Evolutionary conservation across 805 yeast genomes (phyloP).

Genomic region (Candida glaebosa): DNA sequence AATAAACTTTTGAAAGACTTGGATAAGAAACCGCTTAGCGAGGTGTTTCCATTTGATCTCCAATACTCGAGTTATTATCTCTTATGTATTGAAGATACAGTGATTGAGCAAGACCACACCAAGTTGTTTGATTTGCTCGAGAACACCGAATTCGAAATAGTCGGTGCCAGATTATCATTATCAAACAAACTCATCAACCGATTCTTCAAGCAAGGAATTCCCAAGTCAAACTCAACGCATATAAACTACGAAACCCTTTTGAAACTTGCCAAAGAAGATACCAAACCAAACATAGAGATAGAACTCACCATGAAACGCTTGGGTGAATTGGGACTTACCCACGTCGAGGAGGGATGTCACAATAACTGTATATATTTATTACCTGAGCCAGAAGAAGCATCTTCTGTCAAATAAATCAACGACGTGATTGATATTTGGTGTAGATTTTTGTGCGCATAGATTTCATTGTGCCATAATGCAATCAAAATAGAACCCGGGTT

Average conservation of each 20-base stretch:
- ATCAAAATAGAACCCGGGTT: no score
- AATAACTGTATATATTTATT: slow-evolving; percentile 17
- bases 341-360: slow-evolving; percentile 16
- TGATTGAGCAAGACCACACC: slow-evolving; percentile 21
- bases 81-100: slow-evolving; percentile 29
- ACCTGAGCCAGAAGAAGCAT: slow-evolving; percentile 5
- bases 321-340: slow-evolving; percentile 18
- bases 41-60: slow-evolving; percentile 29
- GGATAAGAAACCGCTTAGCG: slow-evolving; percentile 7
- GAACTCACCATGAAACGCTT: slow-evolving; percentile 13
- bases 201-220: slow-evolving; percentile 11
- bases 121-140: slow-evolving; percentile 20
- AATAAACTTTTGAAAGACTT: slow-evolving; percentile 2
- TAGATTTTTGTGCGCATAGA: background rate
- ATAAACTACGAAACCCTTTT: slow-evolving; percentile 17
- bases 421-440: background rate
- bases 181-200: slow-evolving; percentile 10
- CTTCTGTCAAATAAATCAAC: background rate
- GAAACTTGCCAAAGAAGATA: slow-evolving; percentile 9
- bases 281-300: background rate
- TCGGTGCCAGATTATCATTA: slow-evolving; percentile 24
- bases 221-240: background rate
- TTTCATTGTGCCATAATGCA: background rate
- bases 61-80: slow-evolving; percentile 21
- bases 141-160: slow-evolving; percentile 21